Evolutionary conservation across 305 asterid species (phyloP), one percentile per base, ranked within the genome.

Genomic region (Fraxinus sp.): DNA sequence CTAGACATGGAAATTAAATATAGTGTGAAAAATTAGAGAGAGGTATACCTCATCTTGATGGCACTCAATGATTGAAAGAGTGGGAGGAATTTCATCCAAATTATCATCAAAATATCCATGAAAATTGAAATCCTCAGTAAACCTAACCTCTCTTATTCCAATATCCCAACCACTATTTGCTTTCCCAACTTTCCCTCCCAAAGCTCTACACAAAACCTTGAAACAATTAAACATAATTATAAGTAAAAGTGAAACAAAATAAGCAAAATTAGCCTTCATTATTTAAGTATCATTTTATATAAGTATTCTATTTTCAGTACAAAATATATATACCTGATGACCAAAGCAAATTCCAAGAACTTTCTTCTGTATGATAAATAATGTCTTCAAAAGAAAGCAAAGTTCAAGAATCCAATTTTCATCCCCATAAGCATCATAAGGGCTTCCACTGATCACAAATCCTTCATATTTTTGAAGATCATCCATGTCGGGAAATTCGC

Each of bases 291-390:
- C n/a, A 11, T 18, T 36, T 16, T 74, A 3, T 72, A 3, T 1
- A 74, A 41, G 10, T 10, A 36, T 9, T 37, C 18, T 37, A 20
- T 33, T 20, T 35, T n/a, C 77, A 74, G 49, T 44, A 16, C 62
- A 72, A 41, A 41, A 36, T 30, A 75, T 26, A 1, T 39, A n/a
- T 74, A 94, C 97, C 89, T 94, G 98, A 76, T 91, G 96, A 20
- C 97, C 98, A 57, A 94, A 94, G 89, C 98, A 94, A 83, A 94
- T 85, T 59, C 98, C 98, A 76, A 94, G 93, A 78, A 93, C 84
- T 83, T 91, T 94, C 92, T 90, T 93, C 79, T 91, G 90, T 95
- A 93, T 90, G 78, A 84, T 79, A 78, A 86, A 85, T 82, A 94
- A 70, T 14, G 90, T 86, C 44, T 89, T 89, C 81, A 94, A 59